phyloP scores from a whole-genome alignment of 2,329 filamentous ascomycete species.

The Alternaria consortialis region DNA sequence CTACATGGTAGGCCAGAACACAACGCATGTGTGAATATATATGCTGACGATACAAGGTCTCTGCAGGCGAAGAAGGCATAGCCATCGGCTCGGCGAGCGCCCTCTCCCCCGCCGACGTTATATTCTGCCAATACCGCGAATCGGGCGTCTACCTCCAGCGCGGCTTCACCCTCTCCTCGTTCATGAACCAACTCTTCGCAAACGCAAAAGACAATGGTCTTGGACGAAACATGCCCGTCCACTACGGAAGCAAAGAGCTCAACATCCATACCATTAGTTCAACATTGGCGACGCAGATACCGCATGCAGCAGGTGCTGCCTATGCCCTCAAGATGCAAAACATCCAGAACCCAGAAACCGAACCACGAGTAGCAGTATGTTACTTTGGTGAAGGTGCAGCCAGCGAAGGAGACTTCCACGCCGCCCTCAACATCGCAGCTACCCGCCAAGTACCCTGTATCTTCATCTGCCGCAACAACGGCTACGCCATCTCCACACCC shows the following conservation, averaged over 20 bases:
- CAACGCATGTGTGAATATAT: background rate
- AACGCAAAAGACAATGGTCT: constrained; percentile 81
- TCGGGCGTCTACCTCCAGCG: constrained; percentile 89
- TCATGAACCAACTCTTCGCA: constrained; percentile 95
- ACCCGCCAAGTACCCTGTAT: constrained; percentile 87
- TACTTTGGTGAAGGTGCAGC: constrained; percentile 94
- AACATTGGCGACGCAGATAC: constrained; percentile 86
- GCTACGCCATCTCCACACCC: constrained; percentile 88
- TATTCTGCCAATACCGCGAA: constrained; percentile 95
- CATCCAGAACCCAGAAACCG: constrained; percentile 70
- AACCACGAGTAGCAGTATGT: constrained; percentile 74
- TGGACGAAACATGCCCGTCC: constrained; percentile 96
- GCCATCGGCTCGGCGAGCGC: constrained; percentile 88
- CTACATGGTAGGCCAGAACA: constrained; percentile 78
- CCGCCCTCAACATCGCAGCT: constrained; percentile 88
- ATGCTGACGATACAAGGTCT: constrained; percentile 58
- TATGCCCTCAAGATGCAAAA: constrained; percentile 87
- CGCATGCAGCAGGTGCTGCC: constrained; percentile 85
- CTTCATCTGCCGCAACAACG: constrained; percentile 93
- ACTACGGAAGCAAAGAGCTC: constrained; percentile 85
- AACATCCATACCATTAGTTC: constrained; percentile 92
- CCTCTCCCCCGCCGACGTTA: constrained; percentile 81
- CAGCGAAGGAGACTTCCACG: constrained; percentile 91
- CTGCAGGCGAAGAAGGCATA: constrained; percentile 92
- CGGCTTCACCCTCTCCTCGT: constrained; percentile 85